phyloP scores from a whole-genome alignment of 257 asterid genomes.

The Petunia axillaris region DNA sequence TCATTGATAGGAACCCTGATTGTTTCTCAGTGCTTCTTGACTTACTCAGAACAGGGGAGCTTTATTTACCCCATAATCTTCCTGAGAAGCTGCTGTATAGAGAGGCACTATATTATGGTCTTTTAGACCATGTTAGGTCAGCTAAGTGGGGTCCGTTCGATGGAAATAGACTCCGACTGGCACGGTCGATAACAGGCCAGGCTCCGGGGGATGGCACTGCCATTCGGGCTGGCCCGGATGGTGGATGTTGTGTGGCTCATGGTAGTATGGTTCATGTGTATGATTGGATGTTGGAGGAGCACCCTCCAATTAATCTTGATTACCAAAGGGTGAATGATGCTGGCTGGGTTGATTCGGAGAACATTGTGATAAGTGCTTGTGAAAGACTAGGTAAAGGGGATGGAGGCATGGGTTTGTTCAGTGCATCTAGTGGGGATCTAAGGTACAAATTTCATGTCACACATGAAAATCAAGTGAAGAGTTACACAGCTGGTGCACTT shows the following conservation, averaged over 20 bases:
- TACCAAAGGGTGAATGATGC: slow-evolving; percentile 91
- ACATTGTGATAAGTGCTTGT: slow-evolving; percentile 74
- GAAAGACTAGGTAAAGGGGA: slow-evolving; percentile 82
- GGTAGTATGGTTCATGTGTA: slow-evolving; percentile 94
- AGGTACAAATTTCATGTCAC: slow-evolving; percentile 70
- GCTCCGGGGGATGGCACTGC: slow-evolving; percentile 96
- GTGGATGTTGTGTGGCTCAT: slow-evolving; percentile 93
- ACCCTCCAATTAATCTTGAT: slow-evolving; percentile 76
- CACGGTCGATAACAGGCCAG: slow-evolving; percentile 56
- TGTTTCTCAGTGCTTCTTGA: slow-evolving; percentile 83
- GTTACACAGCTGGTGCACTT: slow-evolving; percentile 82
- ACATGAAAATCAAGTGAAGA: slow-evolving; percentile 70
- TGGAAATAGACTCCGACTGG: slow-evolving; percentile 64
- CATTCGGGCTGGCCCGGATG: slow-evolving; percentile 88
- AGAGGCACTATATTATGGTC: slow-evolving; percentile 79
- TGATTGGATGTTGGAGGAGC: slow-evolving; percentile 92
- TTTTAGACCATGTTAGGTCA: slow-evolving; percentile 71
- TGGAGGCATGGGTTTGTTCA: slow-evolving; percentile 88
- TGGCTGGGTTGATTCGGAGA: slow-evolving; percentile 67
- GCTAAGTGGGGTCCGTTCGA: slow-evolving; percentile 90
- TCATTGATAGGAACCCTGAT: slow-evolving; percentile 87
- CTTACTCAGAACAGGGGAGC: slow-evolving; percentile 90
- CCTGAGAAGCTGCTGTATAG: slow-evolving; percentile 68
- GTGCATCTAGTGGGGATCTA: slow-evolving; percentile 59
- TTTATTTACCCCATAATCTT: slow-evolving; percentile 59